phyloP scores from a whole-genome alignment of 1,139 yeast genomes.

The Yamadazyma aaseri region DNA sequence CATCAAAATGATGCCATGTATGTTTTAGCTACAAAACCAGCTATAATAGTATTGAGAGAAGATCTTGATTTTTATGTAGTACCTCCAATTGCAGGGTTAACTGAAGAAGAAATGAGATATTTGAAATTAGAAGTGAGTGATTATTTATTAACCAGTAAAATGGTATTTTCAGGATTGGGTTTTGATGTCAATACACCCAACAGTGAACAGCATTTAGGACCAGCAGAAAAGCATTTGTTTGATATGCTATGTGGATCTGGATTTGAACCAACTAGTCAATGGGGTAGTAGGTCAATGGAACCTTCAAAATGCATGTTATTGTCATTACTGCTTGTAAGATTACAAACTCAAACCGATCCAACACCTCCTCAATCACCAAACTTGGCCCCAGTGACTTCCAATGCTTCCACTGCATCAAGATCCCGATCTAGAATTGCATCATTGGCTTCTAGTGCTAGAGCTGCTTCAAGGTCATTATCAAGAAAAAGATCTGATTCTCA shows the following conservation, averaged over 20 bases:
- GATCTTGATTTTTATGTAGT: constrained; percentile 92
- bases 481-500: constrained; percentile 35
- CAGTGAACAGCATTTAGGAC: constrained; percentile 55
- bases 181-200: constrained; percentile 29
- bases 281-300: constrained; percentile 90
- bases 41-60: constrained; percentile 88
- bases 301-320: constrained; percentile 84
- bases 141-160: constrained; percentile 49
- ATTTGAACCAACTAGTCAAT: constrained; percentile 59
- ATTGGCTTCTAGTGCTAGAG: constrained; percentile 44
- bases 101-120: constrained; percentile 53
- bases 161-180: constrained; percentile 75
- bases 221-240: constrained; percentile 92
- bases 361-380: constrained; percentile 51
- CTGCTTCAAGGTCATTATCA: constrained; percentile 57
- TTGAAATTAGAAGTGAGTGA: constrained; percentile 67
- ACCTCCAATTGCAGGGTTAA: constrained; percentile 61
- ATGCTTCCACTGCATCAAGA: constrained; percentile 41
- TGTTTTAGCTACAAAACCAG: constrained; percentile 76
- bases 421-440: constrained; percentile 42
- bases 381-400: constrained; percentile 47
- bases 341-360: constrained; percentile 31
- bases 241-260: constrained; percentile 96
- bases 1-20: constrained; percentile 32
- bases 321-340: constrained; percentile 78